These are phyloP conservation scores for Drosera capensis DNA, from an alignment of 148 eudicot genomes.

Conservation along the genomic window DNA sequence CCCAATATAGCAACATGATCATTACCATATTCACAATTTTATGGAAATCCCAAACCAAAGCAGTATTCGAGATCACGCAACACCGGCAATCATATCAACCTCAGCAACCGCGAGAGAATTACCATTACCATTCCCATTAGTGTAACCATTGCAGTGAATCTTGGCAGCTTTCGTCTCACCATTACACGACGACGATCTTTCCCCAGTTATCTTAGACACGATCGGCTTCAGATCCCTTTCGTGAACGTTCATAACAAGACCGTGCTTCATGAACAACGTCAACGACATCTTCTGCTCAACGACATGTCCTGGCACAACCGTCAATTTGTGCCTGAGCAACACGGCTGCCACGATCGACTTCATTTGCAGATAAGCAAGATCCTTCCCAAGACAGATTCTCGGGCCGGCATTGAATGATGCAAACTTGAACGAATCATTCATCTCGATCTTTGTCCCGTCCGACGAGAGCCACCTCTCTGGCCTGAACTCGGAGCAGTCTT, in stretches of 20 bases:
- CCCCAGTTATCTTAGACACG: conserved; percentile 33
- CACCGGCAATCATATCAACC: no score
- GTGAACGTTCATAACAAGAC: conserved; percentile 51
- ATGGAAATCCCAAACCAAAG: no score
- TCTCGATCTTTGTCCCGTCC: conserved; percentile 28
- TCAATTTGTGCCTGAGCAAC: conserved; percentile 57
- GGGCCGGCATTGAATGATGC: conserved; percentile 91
- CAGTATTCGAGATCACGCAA: no score
- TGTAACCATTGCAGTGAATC: no score
- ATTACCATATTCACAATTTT: no score
- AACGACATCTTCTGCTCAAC: conserved; percentile 94
- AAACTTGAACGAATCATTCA: conserved; percentile 42
- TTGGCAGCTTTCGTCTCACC: no score
- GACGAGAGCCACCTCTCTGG: conserved; percentile 79
- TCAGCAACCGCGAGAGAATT: no score
- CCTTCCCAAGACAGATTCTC: conserved; percentile 74
- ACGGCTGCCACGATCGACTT: conserved; percentile 66
- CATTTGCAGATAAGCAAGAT: conserved; percentile 80
- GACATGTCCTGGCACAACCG: conserved; percentile 46
- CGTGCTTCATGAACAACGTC: conserved; percentile 76
- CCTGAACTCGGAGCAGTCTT: conserved; percentile 53
- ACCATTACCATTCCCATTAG: no score
- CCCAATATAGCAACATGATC: no score
- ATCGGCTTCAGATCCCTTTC: conserved; percentile 48
- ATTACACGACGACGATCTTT: no score